Evolutionary conservation across 2,329 filamentous ascomycete genomes (phyloP).

Genomic region (Pseudogymnoascus sp.): DNA sequence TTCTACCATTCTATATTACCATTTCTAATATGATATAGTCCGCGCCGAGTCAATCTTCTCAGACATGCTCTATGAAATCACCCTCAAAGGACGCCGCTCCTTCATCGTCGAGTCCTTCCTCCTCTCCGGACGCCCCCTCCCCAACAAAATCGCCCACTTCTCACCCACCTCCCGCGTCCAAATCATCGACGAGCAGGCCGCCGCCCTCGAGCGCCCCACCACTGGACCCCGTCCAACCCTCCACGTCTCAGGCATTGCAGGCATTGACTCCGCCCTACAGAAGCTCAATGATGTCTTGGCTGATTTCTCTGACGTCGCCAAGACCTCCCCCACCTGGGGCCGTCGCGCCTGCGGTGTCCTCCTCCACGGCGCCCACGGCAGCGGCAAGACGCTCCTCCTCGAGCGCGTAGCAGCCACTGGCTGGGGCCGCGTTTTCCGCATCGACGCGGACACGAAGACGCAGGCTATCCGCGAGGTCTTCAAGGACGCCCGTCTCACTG

Average conservation of each 20-base stretch:
- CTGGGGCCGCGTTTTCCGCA: slow-evolving; percentile 61
- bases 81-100: slow-evolving; percentile 46
- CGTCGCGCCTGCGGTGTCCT: slow-evolving; percentile 32
- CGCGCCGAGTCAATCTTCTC: slow-evolving; percentile 60
- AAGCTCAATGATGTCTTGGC: slow-evolving; percentile 59
- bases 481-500: slow-evolving; percentile 54
- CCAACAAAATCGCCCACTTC: slow-evolving; percentile 31
- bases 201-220: slow-evolving; percentile 19
- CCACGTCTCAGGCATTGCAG: slow-evolving; percentile 52
- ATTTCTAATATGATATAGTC: slow-evolving; percentile 31
- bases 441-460: slow-evolving; percentile 49
- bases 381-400: slow-evolving; percentile 73
- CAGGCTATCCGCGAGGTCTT: slow-evolving; percentile 59
- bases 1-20: not conserved
- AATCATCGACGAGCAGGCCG: slow-evolving; percentile 15
- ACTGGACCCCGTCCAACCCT: slow-evolving; percentile 26
- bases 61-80: slow-evolving; percentile 61
- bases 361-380: slow-evolving; percentile 73
- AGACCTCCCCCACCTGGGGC: slow-evolving; percentile 21
- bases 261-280: slow-evolving; percentile 54
- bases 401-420: slow-evolving; percentile 55
- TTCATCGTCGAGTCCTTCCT: slow-evolving; percentile 54
- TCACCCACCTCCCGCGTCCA: slow-evolving; percentile 19
- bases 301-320: slow-evolving; percentile 37
- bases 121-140: slow-evolving; percentile 37